Base-by-base conservation (phyloP, 106 monocot species). In the Gastrodia elata region DNA sequence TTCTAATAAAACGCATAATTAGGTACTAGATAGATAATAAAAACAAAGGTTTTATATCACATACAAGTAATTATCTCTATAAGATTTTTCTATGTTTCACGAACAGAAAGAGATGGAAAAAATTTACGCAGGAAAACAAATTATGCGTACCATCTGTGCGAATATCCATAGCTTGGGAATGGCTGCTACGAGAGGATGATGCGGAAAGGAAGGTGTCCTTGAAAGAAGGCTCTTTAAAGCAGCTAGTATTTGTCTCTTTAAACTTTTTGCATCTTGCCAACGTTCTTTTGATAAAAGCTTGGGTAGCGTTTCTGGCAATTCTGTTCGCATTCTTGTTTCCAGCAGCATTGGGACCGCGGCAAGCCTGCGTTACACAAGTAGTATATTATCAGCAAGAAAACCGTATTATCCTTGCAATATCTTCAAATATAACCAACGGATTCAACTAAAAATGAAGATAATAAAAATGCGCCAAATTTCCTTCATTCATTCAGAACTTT, bases 251-350 rank as follows among this genome's bases (percentile, higher is more conserved):
- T 34, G 80, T 80, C 33, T 81, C 69, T 75, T 89, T 79, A 73
- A 79, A 89, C 39, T 84, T 79, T 22, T 61, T 61, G 38, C 70
- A 81, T 70, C 89, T 65, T 72, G 73, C 82, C 65, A 89, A 79
- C 72, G 82, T 81, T 42, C 81, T 64, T 48, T 72, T 83, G 37
- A 86, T 69, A 74, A 89, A 82, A 70, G 73, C 73, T 35, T 76
- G 71, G 11, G 82, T 74, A 74, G 79, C 79, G 35, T 79, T 76
- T 77, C 74, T 86, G 10, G 74, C 81, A 76, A 15, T 58, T 79
- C 74, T 83, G 70, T 58, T 86, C 20, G 74, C 67, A 80, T 83
- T 78, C 74, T 83, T 85, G 71, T 76, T 76, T 35, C 77, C 73
- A 81, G 88, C 74, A 65, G 80, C 68, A 75, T 42, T 42, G 30